Evolutionary conservation across 148 eudicot genomes (phyloP), one percentile per base, ranked within the genome.

Genomic region (Arbutus unedo): DNA sequence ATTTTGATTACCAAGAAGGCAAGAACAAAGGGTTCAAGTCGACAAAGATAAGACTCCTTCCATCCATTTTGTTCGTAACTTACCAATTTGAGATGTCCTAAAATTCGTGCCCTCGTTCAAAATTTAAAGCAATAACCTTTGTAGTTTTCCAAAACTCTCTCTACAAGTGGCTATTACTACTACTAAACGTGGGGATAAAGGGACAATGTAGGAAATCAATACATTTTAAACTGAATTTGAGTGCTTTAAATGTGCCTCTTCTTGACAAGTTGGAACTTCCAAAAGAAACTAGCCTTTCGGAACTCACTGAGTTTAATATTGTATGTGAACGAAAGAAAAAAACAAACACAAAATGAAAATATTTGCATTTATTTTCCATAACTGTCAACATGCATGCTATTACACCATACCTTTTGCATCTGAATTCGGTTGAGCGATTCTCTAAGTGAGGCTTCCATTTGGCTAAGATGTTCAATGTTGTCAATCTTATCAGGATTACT

Each of bases 361-460:
- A 68, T 68, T 56, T 11, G 56, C 47, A 83, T 71, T 55, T 44
- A 57, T 38, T 21, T 23, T 70, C 9, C 66, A 51, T 15, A 31
- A 49, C 8, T 45, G 70, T 47, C 43, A 3, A 43, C 55, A 2
- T 11, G 43, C 11, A 43, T 25, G 23, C 71, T 66, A 55, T 62
- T 6, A n/a, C 15, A 72, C 10, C 9, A 48, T 92, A 96, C 98
- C 98, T 96, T 96, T 44, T 89, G 90, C 45, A 91, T 85, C 60
- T 85, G 96, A 82, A 92, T 87, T 48, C 86, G 92, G 82, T 86
- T 87, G 71, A 94, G 92, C 25, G 97, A 87, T 82, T 94, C 93
- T 82, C 87, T 85, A 41, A 96, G 79, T 23, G 98, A 90, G 75
- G 89, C 88, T 88, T 96, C 98, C 98, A 96, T 96, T 88, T 91